A percentile compares a stretch with the other conserved stretches of the same genome.
phyloP scores from a whole-genome alignment of 306 rosid species.

The Quercus variabilis region DNA sequence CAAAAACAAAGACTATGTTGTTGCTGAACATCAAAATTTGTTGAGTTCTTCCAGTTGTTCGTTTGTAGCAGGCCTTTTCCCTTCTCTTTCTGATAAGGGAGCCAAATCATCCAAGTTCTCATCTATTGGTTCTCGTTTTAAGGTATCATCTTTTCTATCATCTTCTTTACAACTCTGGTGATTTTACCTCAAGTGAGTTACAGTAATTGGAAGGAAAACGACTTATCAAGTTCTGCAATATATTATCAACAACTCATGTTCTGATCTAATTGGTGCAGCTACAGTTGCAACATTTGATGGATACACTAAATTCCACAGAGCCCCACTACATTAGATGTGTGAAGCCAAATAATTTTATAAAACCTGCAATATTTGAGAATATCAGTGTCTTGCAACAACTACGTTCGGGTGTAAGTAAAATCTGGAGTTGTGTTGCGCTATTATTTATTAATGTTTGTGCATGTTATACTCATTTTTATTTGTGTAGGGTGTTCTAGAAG shows the following conservation, averaged over 20 bases:
- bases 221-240: not conserved
- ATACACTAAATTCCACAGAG: conserved; percentile 62
- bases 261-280: conserved; percentile 56
- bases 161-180: conserved; percentile 10
- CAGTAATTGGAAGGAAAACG: conserved; percentile 17
- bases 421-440: conserved; percentile 17
- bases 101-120: conserved; percentile 84
- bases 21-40: conserved; percentile 92
- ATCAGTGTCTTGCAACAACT: conserved; percentile 69
- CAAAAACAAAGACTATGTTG: conserved; percentile 94
- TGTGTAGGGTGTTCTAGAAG: conserved; percentile 94
- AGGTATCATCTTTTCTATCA: conserved; percentile 43
- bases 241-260: conserved; percentile 17
- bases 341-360: conserved; percentile 67
- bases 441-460: conserved; percentile 21
- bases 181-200: not conserved
- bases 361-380: conserved; percentile 72
- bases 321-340: conserved; percentile 96
- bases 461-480: conserved; percentile 33
- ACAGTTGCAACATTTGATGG: conserved; percentile 95
- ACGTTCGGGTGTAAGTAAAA: conserved; percentile 79
- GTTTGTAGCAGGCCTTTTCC: conserved; percentile 78
- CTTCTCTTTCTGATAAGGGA: conserved; percentile 74
- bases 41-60: conserved; percentile 77
- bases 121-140: conserved; percentile 90